Percentiles rank a stretch among this genome's conserved stretches.
Evolutionary conservation across 108 stramenopile species (phyloP).

Genomic region (Fragilariopsis cylindrus): DNA sequence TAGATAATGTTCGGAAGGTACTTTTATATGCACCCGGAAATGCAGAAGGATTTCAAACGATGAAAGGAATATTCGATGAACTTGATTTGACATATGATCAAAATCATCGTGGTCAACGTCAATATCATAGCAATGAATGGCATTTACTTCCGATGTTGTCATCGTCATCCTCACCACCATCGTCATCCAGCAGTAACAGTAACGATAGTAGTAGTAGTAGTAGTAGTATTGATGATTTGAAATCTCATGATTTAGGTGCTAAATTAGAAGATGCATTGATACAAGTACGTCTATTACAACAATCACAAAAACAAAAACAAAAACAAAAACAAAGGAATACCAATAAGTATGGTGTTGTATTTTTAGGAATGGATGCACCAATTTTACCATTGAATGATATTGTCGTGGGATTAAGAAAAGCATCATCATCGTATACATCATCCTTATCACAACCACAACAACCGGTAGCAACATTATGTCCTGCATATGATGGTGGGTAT

Average conservation of each 20-base stretch:
- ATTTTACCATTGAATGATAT: constrained; percentile 75
- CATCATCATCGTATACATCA: too few species aligned
- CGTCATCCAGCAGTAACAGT: background rate
- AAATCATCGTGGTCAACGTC: too few species aligned
- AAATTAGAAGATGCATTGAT: constrained; percentile 65
- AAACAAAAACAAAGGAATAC: constrained; percentile 2
- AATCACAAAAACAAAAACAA: background rate
- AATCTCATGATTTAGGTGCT: constrained; percentile 61
- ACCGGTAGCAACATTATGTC: constrained; percentile 62
- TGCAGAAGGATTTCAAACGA: constrained; percentile 29
- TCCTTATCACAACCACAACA: background rate
- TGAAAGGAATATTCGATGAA: constrained; percentile 43
- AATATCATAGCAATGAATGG: constrained; percentile 16
- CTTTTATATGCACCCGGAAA: constrained; percentile 70
- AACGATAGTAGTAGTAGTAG: background rate
- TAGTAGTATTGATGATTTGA: constrained; percentile 17
- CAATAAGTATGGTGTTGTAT: constrained; percentile 46
- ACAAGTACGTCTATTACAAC: constrained; percentile 35
- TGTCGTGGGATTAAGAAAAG: constrained; percentile 40
- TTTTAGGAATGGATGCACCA: constrained; percentile 89
- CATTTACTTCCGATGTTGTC: constrained; percentile 26
- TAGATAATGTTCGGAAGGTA: constrained; percentile 46
- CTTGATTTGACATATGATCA: constrained; percentile 21
- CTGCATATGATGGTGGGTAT: constrained; percentile 86
- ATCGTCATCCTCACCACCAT: background rate